Evolutionary conservation across 305 asterid genomes (phyloP), one percentile per base, ranked within the genome.

Genomic region (Fraxinus greggii): DNA sequence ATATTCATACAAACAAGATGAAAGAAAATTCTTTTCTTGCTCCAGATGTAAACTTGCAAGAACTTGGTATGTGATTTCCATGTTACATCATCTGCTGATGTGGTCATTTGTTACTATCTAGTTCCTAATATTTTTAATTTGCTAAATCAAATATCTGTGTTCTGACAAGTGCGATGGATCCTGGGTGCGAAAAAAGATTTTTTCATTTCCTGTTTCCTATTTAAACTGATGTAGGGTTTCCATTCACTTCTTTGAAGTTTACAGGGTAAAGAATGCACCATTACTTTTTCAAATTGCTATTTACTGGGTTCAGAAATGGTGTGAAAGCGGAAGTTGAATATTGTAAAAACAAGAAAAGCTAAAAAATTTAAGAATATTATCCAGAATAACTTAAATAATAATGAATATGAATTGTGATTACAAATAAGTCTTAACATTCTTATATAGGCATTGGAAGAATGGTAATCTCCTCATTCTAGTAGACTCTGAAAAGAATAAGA

Each of bases 1-100:
- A 95, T 87, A 95, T 95, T 82, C 99, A 95, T 89, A 95, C 98
- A 69, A 93, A 86, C 91, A 93, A 93, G 94, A 94, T 96, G 98
- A 96, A 90, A 85, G 98, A 96, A 86, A 91, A 91, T 88, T 94
- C 98, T 82, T 96, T 93, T 90, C 95, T 96, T 83, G 91, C 95
- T 84, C 94, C 98, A 56, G 99, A 96, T 84, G 90, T 96, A 84
- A 90, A 96, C 89, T 87, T 96, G 92, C 91, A 91, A 87, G 99
- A 92, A 87, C 89, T 95, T 80, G 99, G 98, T 95, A 92, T 86
- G 91, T 80, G 51, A 33, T 36, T 75, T 45, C 76, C 78, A 61
- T 69, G 81, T 75, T 79, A 29, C 77, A 13, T 70, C 26, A 54
- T 81, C 78, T 29, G 12, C 33, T 69, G 23, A 23, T 33, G 26